Evolutionary conservation across 306 rosid genomes (phyloP).

Genomic region (Geum urbanum): DNA sequence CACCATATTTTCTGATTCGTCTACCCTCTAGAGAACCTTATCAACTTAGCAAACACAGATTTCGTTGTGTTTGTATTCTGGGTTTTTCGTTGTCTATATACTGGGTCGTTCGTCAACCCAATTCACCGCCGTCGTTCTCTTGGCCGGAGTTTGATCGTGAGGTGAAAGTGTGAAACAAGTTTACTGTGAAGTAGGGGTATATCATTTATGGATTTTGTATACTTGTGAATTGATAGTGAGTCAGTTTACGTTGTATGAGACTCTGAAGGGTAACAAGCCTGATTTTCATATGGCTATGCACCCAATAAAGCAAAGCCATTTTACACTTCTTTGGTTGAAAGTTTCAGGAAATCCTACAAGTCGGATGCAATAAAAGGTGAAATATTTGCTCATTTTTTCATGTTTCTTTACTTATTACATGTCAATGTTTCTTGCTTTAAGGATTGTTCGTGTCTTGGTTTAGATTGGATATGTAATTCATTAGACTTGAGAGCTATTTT

Average conservation of each 20-base stretch:
- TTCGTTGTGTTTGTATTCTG: no score
- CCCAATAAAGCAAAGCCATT: slow-evolving; percentile 75
- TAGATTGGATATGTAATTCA: not conserved
- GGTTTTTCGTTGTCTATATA: no score
- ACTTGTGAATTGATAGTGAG: slow-evolving; percentile 52
- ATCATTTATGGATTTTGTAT: not conserved
- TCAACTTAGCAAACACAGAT: no score
- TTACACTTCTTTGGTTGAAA: slow-evolving; percentile 71
- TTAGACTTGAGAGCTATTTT: not conserved
- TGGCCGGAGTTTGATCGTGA: no score
- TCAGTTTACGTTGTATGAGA: slow-evolving; percentile 84
- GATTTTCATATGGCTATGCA: slow-evolving; percentile 93
- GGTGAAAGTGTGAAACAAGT: not conserved
- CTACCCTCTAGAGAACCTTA: no score
- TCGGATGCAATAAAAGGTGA: slow-evolving; percentile 67
- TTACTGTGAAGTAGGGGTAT: not conserved
- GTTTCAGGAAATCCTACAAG: slow-evolving; percentile 57
- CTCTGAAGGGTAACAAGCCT: slow-evolving; percentile 88
- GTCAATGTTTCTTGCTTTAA: not conserved
- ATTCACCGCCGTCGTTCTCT: no score
- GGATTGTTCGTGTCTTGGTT: not conserved
- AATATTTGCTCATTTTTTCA: not conserved
- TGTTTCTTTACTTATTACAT: not conserved
- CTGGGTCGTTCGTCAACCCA: no score
- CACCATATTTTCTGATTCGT: no score